Conservation (phyloP, 495 filamentous ascomycete genomes). For the Neurospora sp. region DNA sequence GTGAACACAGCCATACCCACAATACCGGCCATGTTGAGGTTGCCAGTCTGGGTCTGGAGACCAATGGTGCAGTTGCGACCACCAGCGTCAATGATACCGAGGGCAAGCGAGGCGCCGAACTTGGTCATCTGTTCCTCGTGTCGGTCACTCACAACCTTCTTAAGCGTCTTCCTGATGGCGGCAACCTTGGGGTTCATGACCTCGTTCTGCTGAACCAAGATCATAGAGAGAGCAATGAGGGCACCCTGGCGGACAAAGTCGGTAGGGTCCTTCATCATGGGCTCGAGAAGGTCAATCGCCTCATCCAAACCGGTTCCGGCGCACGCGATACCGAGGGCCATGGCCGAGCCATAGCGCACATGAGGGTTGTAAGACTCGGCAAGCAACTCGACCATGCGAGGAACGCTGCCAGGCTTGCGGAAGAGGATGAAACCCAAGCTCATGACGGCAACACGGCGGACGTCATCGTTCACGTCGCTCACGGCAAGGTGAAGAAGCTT, state of each 20-base stretch:
- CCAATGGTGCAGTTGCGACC: slow-evolving; percentile 98
- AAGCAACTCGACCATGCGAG: slow-evolving; percentile 97
- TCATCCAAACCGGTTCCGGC: slow-evolving; percentile 95
- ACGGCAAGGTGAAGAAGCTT: slow-evolving; percentile 96
- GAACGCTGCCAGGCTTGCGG: slow-evolving; percentile 92
- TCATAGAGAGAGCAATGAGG: slow-evolving; percentile 92
- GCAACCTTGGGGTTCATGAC: slow-evolving; percentile 87
- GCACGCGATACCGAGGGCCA: slow-evolving; percentile 97
- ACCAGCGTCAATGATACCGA: slow-evolving; percentile 97
- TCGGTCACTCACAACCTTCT: slow-evolving; percentile 85
- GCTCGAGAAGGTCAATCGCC: slow-evolving; percentile 92
- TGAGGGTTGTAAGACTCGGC: slow-evolving; percentile 99
- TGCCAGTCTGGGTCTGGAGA: slow-evolving; percentile 93
- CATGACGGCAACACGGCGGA: slow-evolving; percentile 94
- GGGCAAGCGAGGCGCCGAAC: slow-evolving; percentile 84
- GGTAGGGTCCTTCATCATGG: slow-evolving; percentile 98
- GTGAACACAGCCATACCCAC: slow-evolving; percentile 97
- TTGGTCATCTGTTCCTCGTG: slow-evolving; percentile 99
- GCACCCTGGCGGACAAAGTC: slow-evolving; percentile 98
- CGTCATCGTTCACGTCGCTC: slow-evolving; percentile 97
- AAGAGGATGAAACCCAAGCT: slow-evolving; percentile 97
- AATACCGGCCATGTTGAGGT: slow-evolving; percentile 93
- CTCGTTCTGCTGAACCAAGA: slow-evolving; percentile 95
- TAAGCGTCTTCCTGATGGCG: slow-evolving; percentile 70
- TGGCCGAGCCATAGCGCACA: slow-evolving; percentile 94